Base-by-base conservation (phyloP, 495 filamentous ascomycete species). In the Pseudevernia furfuracea region DNA sequence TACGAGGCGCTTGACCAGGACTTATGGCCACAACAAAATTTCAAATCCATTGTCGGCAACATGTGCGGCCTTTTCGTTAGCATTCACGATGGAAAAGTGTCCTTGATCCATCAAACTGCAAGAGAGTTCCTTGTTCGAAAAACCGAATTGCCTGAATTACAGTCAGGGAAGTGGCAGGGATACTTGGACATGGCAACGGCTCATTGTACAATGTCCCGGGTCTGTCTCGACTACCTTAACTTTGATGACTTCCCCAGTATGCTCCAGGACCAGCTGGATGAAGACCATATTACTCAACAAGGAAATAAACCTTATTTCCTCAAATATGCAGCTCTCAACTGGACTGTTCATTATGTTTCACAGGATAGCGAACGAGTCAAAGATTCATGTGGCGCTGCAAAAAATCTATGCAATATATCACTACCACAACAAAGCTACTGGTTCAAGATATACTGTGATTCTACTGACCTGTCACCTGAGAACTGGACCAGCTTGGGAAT, bases 21-120 rank as follows among this genome's bases (percentile, higher is more conserved):
- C 6, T 44, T 75, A 17, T 52, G 70, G 5, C 37, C 61, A 34
- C 71, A 73, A 10, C 65, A 77, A 60, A 30, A 59, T 25, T 60
- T 75, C 4, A 58, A 62, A 46, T 59, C 48, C 25, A 71, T 62
- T n/a, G 59, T 81, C 6, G 72, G 72, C 43, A 60, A 67, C 15
- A 38, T 77, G 17, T 80, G 77, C 63, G 74, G 78, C 10, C 71
- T 75, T 3, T 77, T 80, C 53, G 66, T 80, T 14, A 72, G 43
- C 36, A 68, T 78, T 25, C 52, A 70, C 36, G 70, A 77, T 56
- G 57, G 43, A n/a, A 74, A 70, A 60, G 15, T 80, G 15, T 76
- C 55, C 37, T 73, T 79, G 28, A 71, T 80, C 52, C 77, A 80
- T 63, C 73, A 78, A 43, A 80, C 76, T 30, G 76, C 75, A 37